phyloP scores from a whole-genome alignment of 352 stramenopile genomes.

The Lagenidium sp. region DNA sequence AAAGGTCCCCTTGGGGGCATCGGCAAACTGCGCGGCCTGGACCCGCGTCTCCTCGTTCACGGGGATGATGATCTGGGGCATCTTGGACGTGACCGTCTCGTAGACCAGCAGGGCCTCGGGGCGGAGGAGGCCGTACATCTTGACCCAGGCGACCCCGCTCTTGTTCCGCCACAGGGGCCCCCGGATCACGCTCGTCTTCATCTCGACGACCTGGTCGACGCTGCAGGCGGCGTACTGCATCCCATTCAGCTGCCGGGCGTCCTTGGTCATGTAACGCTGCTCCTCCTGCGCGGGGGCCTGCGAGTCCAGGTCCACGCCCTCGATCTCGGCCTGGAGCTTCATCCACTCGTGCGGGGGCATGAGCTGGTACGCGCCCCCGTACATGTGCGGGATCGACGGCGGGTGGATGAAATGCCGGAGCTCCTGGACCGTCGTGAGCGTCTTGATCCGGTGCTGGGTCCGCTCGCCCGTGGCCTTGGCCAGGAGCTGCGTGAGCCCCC shows the following conservation, averaged over 20 bases:
- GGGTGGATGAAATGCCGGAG: conserved; percentile 33
- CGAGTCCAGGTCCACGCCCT: conserved; percentile 51
- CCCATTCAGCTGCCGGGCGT: conserved; percentile 51
- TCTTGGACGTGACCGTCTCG: conserved; percentile 35
- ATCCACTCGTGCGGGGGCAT: conserved; percentile 50
- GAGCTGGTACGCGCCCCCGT: conserved; percentile 46
- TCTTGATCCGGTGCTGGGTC: conserved; percentile 42
- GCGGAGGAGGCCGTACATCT: conserved; percentile 58
- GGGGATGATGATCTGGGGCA: conserved; percentile 68
- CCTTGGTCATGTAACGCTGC: conserved; percentile 37
- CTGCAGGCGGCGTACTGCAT: conserved; percentile 78
- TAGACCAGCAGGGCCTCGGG: conserved; percentile 70
- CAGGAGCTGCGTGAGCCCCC: conserved; percentile 41
- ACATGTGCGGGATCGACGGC: conserved; percentile 45
- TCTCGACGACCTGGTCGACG: conserved; percentile 49
- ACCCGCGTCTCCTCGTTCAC: conserved; percentile 55
- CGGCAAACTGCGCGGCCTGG: conserved; percentile 30
- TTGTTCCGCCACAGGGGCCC: conserved; percentile 62
- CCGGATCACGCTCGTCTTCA: conserved; percentile 62
- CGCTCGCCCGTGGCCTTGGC: conserved; percentile 31
- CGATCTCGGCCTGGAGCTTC: conserved; percentile 56
- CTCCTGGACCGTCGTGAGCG: conserved; percentile 32
- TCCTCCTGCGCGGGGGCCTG: conserved; percentile 22
- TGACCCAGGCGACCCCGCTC: conserved; percentile 53
- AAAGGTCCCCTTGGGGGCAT: conserved; percentile 36